phyloP scores from a whole-genome alignment of 495 filamentous ascomycete species.

The Annulohypoxylon nitens region DNA sequence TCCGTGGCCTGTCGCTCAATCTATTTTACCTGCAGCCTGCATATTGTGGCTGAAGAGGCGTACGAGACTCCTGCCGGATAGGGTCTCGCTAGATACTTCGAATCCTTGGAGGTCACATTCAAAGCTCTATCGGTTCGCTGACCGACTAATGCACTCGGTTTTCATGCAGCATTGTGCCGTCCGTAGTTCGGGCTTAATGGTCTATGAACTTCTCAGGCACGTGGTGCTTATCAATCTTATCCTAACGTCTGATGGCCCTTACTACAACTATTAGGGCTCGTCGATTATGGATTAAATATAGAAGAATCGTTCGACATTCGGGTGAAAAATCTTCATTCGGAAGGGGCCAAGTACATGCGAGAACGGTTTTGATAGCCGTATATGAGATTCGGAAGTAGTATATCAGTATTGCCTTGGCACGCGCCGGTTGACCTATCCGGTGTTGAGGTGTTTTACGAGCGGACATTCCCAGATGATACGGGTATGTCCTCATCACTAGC shows the following conservation, averaged over 20 bases:
- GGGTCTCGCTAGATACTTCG: constrained; percentile 31
- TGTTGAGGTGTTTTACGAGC: constrained; percentile 72
- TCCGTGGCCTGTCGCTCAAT: constrained; percentile 46
- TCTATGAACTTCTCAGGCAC: constrained; percentile 34
- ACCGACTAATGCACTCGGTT: constrained; percentile 41
- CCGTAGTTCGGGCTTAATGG: constrained; percentile 38
- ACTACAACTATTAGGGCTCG: constrained; percentile 32
- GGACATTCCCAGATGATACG: constrained; percentile 83
- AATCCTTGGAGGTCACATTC: constrained; percentile 38
- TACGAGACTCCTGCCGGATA: constrained; percentile 33
- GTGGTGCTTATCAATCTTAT: constrained; percentile 50
- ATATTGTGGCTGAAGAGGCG: constrained; percentile 42
- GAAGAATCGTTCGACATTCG: constrained; percentile 34
- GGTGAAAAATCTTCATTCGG: constrained; percentile 30
- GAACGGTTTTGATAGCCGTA: constrained; percentile 23
- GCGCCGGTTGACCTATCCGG: constrained; percentile 33
- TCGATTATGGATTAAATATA: constrained; percentile 35
- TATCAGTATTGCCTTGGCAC: constrained; percentile 35
- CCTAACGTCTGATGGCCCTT: constrained; percentile 45
- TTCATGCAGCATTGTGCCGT: constrained; percentile 43
- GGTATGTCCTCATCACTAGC: constrained; percentile 78
- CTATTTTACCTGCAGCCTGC: constrained; percentile 44
- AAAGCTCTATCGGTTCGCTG: constrained; percentile 26
- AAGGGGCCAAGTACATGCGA: constrained; percentile 39
- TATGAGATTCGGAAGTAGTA: constrained; percentile 32